Evolutionary conservation across 208 protist genomes (phyloP), one percentile per base, ranked within the genome.

Genomic region (Trypanosoma brucei): DNA sequence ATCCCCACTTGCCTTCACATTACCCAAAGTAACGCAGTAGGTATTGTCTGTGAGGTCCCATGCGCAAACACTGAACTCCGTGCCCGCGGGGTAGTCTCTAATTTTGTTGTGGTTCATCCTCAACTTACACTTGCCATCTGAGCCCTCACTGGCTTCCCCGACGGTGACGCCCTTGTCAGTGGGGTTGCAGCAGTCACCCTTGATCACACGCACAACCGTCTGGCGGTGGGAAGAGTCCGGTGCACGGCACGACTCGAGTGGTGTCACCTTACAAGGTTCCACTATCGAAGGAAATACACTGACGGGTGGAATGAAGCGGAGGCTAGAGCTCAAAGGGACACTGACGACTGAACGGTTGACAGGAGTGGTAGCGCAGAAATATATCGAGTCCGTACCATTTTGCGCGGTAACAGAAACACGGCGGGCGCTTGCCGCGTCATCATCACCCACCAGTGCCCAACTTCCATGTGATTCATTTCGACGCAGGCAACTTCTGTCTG

Each of bases 181-280:
- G 34, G 58, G 34, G 65, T 72, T 65, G 65, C 83, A 90, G 67
- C 83, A 90, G 59, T 75, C 65, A 30, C 79, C 83, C 59, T 73
- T 62, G 38, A 86, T 78, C 38, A 81, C 65, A n/a, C 56, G 69
- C 2, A 84, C 3, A 57, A 68, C 58, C 36, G 65, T 48, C 9
- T 58, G 67, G 22, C 44, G 31, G 45, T 50, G 8, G 9, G 66
- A 62, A 55, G 62, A 49, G 22, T 74, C 77, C 2, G 77, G 79
- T 7, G 66, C 54, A 31, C 65, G 53, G 65, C 83, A 90, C 33
- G 50, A 59, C 48, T 36, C 52, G 31, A 84, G 13, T 37, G 63
- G 54, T 55, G 59, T 38, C 31, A 42, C 38, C 34, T 46, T 53
- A 65, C 77, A 86, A 48, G 63, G 67, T 38, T 62, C 70, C 52